Evolutionary conservation across 139 green algal species (phyloP).

Genomic region (Asterochloris erici): DNA sequence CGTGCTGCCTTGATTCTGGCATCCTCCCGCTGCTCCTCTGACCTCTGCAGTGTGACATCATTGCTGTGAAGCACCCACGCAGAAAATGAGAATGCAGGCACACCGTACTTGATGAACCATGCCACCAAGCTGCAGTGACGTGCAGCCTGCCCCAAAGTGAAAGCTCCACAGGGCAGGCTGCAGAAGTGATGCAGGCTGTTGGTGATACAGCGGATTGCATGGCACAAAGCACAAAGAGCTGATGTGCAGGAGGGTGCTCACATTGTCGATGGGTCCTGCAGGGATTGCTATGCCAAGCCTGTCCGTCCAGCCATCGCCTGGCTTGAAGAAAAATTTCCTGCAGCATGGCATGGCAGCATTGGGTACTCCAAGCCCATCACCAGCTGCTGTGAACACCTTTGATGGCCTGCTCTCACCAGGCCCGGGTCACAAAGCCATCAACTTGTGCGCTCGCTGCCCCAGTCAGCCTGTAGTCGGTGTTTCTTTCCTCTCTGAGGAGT

Average conservation of each 20-base stretch:
- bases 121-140: neutral
- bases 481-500: neutral
- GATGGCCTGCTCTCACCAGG: neutral
- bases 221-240: neutral
- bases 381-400: neutral
- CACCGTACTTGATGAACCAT: neutral
- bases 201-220: neutral
- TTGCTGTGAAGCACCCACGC: neutral
- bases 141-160: neutral
- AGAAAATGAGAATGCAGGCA: neutral
- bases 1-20: constrained; percentile 23
- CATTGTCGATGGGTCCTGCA: constrained; percentile 17
- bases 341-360: neutral
- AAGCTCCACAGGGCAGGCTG: neutral
- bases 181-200: neutral
- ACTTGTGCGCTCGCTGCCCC: neutral
- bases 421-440: neutral
- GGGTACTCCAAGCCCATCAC: neutral
- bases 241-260: neutral
- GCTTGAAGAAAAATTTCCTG: constrained; percentile 40
- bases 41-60: constrained; percentile 12
- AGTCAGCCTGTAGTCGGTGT: neutral
- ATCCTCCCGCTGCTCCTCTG: constrained; percentile 19
- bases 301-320: constrained; percentile 27
- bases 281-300: constrained; percentile 30